These are phyloP conservation scores for Lipomyces anomalus DNA, from an alignment of 805 yeast species.

Conservation along the genomic window DNA sequence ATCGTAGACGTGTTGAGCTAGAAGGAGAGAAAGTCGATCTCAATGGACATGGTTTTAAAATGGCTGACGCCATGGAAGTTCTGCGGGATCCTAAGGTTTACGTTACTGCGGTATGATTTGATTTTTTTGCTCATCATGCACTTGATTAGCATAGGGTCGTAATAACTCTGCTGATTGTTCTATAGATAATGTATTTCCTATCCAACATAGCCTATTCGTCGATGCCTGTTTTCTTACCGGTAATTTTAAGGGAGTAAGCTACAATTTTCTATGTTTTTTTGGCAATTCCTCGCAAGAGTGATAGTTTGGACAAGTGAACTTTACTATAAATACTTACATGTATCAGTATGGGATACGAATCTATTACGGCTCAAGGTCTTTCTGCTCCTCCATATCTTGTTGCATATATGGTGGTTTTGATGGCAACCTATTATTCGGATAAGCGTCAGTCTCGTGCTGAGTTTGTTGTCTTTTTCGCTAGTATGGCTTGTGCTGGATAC, in stretches of 20 bases:
- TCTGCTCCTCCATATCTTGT: constrained; percentile 57
- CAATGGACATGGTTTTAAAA: constrained; percentile 16
- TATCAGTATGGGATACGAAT: constrained; percentile 42
- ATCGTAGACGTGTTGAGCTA: constrained; percentile 17
- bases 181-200: constrained; percentile 20
- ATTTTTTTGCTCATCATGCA: too few species aligned
- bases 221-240: constrained; percentile 36
- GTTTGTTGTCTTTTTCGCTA: constrained; percentile 19
- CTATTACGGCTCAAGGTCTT: constrained; percentile 47
- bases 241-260: constrained; percentile 40
- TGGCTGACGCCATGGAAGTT: constrained; percentile 22
- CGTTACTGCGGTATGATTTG: constrained; percentile 21
- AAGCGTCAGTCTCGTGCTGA: constrained; percentile 29
- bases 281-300: not conserved
- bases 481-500: constrained; percentile 24
- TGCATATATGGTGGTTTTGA: constrained; percentile 48
- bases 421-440: constrained; percentile 37
- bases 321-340: not conserved
- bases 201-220: constrained; percentile 23
- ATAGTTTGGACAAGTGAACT: not conserved
- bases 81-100: constrained; percentile 23
- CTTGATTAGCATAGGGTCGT: not conserved
- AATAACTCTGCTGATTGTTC: not conserved
- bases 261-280: not conserved
- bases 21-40: constrained; percentile 21